Conservation (phyloP, 305 asterid species). For the Plantago coronopus region DNA sequence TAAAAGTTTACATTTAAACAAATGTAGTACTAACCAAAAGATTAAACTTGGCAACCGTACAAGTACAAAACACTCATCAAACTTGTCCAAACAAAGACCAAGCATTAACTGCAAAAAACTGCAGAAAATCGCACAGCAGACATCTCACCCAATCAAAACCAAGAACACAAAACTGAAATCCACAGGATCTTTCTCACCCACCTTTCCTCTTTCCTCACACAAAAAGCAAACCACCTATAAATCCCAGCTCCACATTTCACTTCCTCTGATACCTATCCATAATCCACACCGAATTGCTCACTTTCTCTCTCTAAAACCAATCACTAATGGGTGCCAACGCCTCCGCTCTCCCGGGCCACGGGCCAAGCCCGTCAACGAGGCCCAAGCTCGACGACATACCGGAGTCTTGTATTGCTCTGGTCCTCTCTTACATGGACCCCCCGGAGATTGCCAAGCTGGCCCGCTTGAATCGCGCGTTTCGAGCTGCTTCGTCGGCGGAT, state of each 20-base stretch:
- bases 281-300: not conserved
- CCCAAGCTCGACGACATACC: constrained; percentile 64
- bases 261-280: not conserved
- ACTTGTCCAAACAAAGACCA: not conserved
- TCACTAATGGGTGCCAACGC: constrained; percentile 37
- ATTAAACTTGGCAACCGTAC: no score
- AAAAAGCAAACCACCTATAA: not conserved
- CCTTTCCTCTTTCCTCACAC: not conserved
- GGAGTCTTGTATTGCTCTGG: constrained; percentile 64
- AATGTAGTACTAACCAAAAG: no score
- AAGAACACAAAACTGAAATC: not conserved
- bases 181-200: not conserved
- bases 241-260: not conserved
- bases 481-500: constrained; percentile 72
- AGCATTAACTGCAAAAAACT: not conserved
- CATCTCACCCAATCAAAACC: not conserved
- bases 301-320: not conserved
- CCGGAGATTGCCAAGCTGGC: constrained; percentile 73
- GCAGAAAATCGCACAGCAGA: not conserved
- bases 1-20: no score
- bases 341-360: constrained; percentile 26
- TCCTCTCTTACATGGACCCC: constrained; percentile 56
- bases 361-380: constrained; percentile 21
- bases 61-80: not conserved
- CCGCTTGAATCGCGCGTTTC: constrained; percentile 50